phyloP scores from a whole-genome alignment of 2,329 filamentous ascomycete genomes.

The Coleophoma crateriformis region DNA sequence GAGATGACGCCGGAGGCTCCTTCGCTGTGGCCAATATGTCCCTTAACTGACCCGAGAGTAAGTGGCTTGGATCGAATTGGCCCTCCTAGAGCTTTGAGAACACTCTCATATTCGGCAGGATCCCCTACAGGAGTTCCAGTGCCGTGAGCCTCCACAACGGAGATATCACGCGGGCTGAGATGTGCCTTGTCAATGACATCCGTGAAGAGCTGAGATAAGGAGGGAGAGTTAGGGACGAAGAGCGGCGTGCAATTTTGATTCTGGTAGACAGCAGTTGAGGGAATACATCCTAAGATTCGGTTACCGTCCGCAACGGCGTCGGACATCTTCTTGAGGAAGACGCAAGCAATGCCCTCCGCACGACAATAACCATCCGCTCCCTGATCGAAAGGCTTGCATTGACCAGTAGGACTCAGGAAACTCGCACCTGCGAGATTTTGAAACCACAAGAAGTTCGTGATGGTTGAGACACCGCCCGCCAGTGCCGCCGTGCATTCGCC shows the following conservation, averaged over 20 bases:
- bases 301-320: conserved; percentile 42
- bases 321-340: conserved; percentile 40
- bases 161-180: conserved; percentile 12
- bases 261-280: conserved; percentile 51
- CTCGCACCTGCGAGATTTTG: conserved; percentile 6
- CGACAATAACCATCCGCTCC: conserved; percentile 45
- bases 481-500: conserved; percentile 18
- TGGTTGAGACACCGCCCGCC: conserved; percentile 19
- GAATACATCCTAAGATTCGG: conserved; percentile 44
- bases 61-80: not conserved
- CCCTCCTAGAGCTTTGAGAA: conserved; percentile 6
- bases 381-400: conserved; percentile 41
- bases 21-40: conserved; percentile 40
- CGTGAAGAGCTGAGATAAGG: conserved; percentile 15
- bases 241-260: conserved; percentile 20
- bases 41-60: conserved; percentile 23
- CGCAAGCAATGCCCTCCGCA: conserved; percentile 36
- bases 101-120: conserved; percentile 13
- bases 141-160: conserved; percentile 26
- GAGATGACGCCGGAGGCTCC: conserved; percentile 35
- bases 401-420: conserved; percentile 23
- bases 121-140: conserved; percentile 30
- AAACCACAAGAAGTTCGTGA: conserved; percentile 8
- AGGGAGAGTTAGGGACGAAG: conserved; percentile 14
- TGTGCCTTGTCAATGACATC: conserved; percentile 31